A percentile compares a stretch with the other conserved stretches of the same genome.
Evolutionary conservation across 306 rosid genomes (phyloP).

Genomic region (Medicago arabica): DNA sequence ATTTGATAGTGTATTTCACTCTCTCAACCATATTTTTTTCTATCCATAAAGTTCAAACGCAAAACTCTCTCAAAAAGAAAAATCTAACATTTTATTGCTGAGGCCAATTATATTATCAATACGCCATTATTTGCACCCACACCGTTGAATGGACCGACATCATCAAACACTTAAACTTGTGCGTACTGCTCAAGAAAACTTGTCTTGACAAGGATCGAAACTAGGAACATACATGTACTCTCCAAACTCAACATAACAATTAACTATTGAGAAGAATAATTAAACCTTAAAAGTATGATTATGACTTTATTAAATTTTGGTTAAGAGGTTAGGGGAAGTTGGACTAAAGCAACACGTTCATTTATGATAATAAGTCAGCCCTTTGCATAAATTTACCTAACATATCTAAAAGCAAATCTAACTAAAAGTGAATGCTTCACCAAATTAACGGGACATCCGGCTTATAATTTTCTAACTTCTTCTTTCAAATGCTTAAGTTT

Average conservation of each 20-base stretch:
- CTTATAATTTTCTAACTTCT: background rate
- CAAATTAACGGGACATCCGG: constrained; percentile 24
- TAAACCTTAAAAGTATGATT: background rate
- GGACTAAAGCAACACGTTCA: constrained; percentile 16
- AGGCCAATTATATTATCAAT: background rate
- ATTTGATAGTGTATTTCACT: no score
- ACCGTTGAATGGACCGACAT: constrained; percentile 16
- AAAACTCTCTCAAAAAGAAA: no score
- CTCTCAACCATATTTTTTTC: no score
- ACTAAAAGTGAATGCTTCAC: constrained; percentile 27
- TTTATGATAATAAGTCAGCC: background rate
- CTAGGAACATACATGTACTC: background rate
- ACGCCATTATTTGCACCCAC: constrained; percentile 12
- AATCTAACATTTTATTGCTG: background rate
- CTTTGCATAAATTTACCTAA: constrained; percentile 22
- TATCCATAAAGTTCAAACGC: no score
- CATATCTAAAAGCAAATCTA: constrained; percentile 32
- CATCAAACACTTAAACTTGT: background rate
- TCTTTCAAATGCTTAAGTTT: constrained; percentile 1
- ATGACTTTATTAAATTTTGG: constrained; percentile 20
- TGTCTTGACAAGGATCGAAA: background rate
- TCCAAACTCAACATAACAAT: background rate
- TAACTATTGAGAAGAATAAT: background rate
- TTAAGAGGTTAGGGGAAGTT: background rate
- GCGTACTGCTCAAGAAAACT: background rate